A percentile compares a stretch with the other conserved stretches of the same genome.
Evolutionary conservation across 352 stramenopile species (phyloP).

Genomic region (Globisporangium alternatum): DNA sequence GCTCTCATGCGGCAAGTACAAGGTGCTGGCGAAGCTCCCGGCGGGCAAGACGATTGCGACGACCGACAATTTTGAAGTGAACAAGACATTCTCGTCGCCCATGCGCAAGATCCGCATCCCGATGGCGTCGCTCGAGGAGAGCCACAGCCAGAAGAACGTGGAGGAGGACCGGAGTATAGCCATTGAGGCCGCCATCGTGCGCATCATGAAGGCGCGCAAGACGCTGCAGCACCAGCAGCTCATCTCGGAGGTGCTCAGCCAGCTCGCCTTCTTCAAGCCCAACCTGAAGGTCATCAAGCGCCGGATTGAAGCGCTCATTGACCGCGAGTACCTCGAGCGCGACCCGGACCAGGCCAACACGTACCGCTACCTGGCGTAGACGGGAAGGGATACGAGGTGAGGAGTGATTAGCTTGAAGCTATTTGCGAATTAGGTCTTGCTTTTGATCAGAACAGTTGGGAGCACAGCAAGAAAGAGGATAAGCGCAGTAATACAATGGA

Average conservation of each 20-base stretch:
- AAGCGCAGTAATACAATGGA: conserved; percentile 4
- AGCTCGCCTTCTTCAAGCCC: conserved; percentile 98
- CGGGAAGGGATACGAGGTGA: not conserved
- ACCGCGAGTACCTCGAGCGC: conserved; percentile 98
- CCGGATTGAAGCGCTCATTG: conserved; percentile 97
- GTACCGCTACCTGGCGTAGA: conserved; percentile 95
- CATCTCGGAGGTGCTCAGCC: conserved; percentile 96
- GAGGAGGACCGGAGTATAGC: conserved; percentile 96
- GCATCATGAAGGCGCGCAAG: conserved; percentile 99
- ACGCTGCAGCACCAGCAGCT: conserved; percentile 97
- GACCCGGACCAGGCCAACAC: conserved; percentile 94
- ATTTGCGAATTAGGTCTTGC: not conserved
- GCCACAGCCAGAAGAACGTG: conserved; percentile 97
- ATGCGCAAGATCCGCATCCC: conserved; percentile 98
- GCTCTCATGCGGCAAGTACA: conserved; percentile 98
- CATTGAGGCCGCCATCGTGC: conserved; percentile 99
- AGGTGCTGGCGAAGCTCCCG: conserved; percentile 95
- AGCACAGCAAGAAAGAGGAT: not conserved
- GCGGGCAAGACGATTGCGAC: conserved; percentile 93
- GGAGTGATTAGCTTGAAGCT: not conserved
- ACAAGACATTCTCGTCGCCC: conserved; percentile 92
- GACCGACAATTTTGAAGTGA: conserved; percentile 94
- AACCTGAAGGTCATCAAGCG: conserved; percentile 98
- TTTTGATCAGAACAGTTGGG: not conserved
- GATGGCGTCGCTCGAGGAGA: conserved; percentile 98